Evolutionary conservation across 768 basidiomycete genomes (phyloP).

Genomic region (Lentinula raphanica): DNA sequence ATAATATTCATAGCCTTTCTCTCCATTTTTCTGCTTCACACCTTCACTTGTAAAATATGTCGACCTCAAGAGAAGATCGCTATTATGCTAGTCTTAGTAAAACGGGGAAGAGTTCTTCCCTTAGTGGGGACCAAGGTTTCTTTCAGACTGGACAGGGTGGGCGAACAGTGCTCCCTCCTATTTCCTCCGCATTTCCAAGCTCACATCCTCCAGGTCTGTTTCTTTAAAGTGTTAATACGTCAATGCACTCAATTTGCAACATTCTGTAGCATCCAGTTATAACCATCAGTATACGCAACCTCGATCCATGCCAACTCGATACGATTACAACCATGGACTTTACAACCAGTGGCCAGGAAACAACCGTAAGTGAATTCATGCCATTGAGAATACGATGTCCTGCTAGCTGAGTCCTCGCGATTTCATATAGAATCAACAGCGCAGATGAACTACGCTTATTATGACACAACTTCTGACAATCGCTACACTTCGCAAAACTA

Average conservation of each 20-base stretch:
- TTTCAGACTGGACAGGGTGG: constrained; percentile 82
- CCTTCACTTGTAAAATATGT: constrained; percentile 50
- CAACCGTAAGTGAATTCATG: constrained; percentile 26
- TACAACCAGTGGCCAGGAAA: constrained; percentile 42
- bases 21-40: constrained; percentile 36
- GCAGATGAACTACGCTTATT: constrained; percentile 30
- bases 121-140: constrained; percentile 55
- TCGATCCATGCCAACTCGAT: constrained; percentile 56
- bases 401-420: constrained; percentile 8
- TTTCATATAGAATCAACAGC: constrained; percentile 7
- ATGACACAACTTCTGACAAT: constrained; percentile 6
- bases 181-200: constrained; percentile 81
- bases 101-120: constrained; percentile 66
- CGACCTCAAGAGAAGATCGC: constrained; percentile 67
- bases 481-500: constrained; percentile 21
- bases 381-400: constrained; percentile 5
- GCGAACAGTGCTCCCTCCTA: constrained; percentile 84
- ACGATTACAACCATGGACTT: constrained; percentile 46
- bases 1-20: constrained; percentile 38
- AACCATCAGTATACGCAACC: constrained; percentile 58
- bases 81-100: constrained; percentile 61
- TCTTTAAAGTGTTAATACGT: constrained; percentile 39
- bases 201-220: constrained; percentile 89
- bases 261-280: constrained; percentile 59
- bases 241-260: constrained; percentile 55